Percentiles rank a stretch among this genome's conserved stretches.
phyloP scores from a whole-genome alignment of 805 yeast genomes.

The Wickerhamiella hasegawae region DNA sequence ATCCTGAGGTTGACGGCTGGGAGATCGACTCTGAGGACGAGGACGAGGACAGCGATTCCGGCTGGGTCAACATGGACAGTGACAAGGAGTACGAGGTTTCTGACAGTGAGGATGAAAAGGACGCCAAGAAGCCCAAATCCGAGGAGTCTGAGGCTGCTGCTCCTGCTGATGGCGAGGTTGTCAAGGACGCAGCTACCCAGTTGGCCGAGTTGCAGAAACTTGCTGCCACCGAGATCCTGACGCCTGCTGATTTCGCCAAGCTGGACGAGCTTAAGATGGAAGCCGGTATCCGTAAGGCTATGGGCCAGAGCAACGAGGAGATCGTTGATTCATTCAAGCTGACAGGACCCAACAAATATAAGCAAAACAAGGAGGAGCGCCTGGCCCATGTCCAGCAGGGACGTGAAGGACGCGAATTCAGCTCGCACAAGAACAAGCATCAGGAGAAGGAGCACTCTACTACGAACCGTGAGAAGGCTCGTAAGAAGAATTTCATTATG shows the following conservation, averaged over 20 bases:
- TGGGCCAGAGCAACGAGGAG: slow-evolving; percentile 56
- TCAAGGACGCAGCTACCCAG: slow-evolving; percentile 16
- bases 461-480: slow-evolving; percentile 87
- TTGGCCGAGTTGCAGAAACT: slow-evolving; percentile 35
- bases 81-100: slow-evolving; percentile 29
- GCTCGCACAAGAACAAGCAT: slow-evolving; percentile 58
- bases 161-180: slow-evolving; percentile 21
- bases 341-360: slow-evolving; percentile 63
- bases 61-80: slow-evolving; percentile 76
- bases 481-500: slow-evolving; percentile 98
- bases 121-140: slow-evolving; percentile 13
- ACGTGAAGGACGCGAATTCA: slow-evolving; percentile 82
- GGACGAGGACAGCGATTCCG: slow-evolving; percentile 29
- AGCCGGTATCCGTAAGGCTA: slow-evolving; percentile 69
- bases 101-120: slow-evolving; percentile 13
- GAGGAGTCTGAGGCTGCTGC: slow-evolving; percentile 16
- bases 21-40: slow-evolving; percentile 36
- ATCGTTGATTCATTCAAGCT: slow-evolving; percentile 64
- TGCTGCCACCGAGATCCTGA: slow-evolving; percentile 62
- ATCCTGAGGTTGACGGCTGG: slow-evolving; percentile 47
- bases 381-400: slow-evolving; percentile 79
- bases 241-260: slow-evolving; percentile 97
- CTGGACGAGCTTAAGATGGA: slow-evolving; percentile 70
- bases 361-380: slow-evolving; percentile 81
- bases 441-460: slow-evolving; percentile 67